Evolutionary conservation across 805 yeast genomes (phyloP), one percentile per base, ranked within the genome.

Genomic region (Grigorovia yakushimaensis): DNA sequence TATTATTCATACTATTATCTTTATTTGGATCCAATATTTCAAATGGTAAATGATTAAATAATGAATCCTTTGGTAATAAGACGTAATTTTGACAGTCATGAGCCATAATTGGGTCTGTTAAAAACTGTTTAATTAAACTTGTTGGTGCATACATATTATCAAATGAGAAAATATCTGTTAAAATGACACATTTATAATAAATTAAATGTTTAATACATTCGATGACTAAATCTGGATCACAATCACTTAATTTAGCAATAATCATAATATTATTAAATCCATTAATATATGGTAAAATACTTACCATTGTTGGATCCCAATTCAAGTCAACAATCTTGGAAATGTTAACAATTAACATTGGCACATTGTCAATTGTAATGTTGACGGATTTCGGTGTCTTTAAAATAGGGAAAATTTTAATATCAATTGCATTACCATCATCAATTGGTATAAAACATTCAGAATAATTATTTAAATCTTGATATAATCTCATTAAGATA

Each of bases 221-320:
- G 47, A 81, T 78, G 2, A 95, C 87, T 44, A 91, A 70, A 18
- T 74, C 70, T 53, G 80, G 81, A 59, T 88, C 94, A 37, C 96
- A 83, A 56, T 85, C 80, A 1, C 96, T 87, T 45, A 88, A 65
- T 45, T 79, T 78, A 18, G 95, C 78, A 37, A 94, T 91, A 47
- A 76, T 74, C 36, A 79, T 73, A 18, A 93, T 79, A 5, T 93
- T 85, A 61, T 91, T 91, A 43, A 88, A 72, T 1, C 99, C 98
- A 58, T 93, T 79, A 44, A 93, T 87, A 54, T 73, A 84, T 0
- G 96, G 96, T 10, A 87, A 67, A 21, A 93, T 85, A 54, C 84
- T 82, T 42, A 88, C 71, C 93, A 93, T 84, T 1, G 98, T 91
- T 1, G 97, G 97, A 64, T 93, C 98, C 97, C 98, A 93, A 57